Evolutionary conservation across 164 flowering plant genomes (phyloP).

Genomic region (Umbilicus rupestris): DNA sequence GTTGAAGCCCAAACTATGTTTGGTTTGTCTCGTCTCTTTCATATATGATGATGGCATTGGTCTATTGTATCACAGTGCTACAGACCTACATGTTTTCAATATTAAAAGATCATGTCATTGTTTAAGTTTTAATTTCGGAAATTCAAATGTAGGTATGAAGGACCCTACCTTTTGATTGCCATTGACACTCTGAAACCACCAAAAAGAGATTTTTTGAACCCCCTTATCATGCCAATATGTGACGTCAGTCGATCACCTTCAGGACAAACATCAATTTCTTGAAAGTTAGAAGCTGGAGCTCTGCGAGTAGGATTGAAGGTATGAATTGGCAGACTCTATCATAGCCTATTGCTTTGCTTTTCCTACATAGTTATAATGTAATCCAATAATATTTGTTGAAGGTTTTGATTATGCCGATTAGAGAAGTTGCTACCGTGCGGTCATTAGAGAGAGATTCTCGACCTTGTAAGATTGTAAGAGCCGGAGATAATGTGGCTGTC

Average conservation of each 20-base stretch:
- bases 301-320: constrained; percentile 78
- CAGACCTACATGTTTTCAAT: background rate
- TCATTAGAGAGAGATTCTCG: constrained; percentile 61
- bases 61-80: background rate
- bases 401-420: constrained; percentile 88
- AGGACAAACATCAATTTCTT: constrained; percentile 70
- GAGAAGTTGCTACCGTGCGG: constrained; percentile 51
- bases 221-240: constrained; percentile 85
- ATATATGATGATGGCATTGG: background rate
- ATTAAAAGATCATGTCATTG: background rate
- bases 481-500: constrained; percentile 84
- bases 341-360: background rate
- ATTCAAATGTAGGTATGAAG: constrained; percentile 60
- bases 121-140: background rate
- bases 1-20: background rate
- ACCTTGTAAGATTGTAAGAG: constrained; percentile 56
- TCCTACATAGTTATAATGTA: too few species aligned
- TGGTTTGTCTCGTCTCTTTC: background rate
- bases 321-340: constrained; percentile 9
- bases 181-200: constrained; percentile 79
- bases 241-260: constrained; percentile 56
- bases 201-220: constrained; percentile 63
- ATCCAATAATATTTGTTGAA: constrained; percentile 16
- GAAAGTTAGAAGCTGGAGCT: constrained; percentile 92
- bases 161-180: constrained; percentile 68